Percentiles rank a stretch among this genome's conserved stretches.
Conservation (phyloP, 2,329 filamentous ascomycete species). For the Paracoccidioides lutzii region DNA sequence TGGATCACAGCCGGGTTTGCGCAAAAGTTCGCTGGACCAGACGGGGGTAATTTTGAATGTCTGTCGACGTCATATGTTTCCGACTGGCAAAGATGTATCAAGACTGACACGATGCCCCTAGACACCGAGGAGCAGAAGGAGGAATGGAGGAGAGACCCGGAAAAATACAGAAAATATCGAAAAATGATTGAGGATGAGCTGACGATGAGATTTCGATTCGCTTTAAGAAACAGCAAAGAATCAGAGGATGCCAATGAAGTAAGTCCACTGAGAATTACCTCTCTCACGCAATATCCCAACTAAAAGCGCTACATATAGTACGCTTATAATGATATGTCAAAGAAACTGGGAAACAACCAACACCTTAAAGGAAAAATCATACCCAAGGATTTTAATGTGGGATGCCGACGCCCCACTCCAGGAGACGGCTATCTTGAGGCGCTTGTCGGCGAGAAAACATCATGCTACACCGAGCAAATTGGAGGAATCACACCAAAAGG, state of each 20-base stretch:
- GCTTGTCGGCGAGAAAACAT: conserved; percentile 12
- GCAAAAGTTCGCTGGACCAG: conserved; percentile 11
- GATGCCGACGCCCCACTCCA: conserved; percentile 28
- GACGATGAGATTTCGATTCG: conserved; percentile 14
- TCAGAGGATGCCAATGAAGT: conserved; percentile 10
- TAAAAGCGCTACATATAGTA: conserved; percentile 1
- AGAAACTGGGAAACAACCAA: conserved; percentile 8
- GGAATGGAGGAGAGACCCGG: conserved; percentile 14
- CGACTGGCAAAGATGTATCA: no score
- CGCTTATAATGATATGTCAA: conserved; percentile 9
- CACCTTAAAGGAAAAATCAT: conserved; percentile 11
- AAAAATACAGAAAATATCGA: conserved; percentile 20
- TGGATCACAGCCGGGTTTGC: conserved; percentile 21
- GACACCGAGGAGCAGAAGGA: conserved; percentile 19
- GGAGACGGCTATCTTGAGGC: conserved; percentile 26
- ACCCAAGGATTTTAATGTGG: conserved; percentile 19
- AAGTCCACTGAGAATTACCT: neutral
- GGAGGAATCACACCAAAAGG: conserved; percentile 6
- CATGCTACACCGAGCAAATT: conserved; percentile 8
- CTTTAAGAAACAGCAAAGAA: conserved; percentile 11
- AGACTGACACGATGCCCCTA: neutral
- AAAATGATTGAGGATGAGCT: conserved; percentile 21
- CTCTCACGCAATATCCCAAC: neutral
- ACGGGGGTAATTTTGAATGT: conserved; percentile 10
- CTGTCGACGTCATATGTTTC: neutral